Evolutionary conservation across 768 basidiomycete genomes (phyloP).

Genomic region (Termitomyces sp.): DNA sequence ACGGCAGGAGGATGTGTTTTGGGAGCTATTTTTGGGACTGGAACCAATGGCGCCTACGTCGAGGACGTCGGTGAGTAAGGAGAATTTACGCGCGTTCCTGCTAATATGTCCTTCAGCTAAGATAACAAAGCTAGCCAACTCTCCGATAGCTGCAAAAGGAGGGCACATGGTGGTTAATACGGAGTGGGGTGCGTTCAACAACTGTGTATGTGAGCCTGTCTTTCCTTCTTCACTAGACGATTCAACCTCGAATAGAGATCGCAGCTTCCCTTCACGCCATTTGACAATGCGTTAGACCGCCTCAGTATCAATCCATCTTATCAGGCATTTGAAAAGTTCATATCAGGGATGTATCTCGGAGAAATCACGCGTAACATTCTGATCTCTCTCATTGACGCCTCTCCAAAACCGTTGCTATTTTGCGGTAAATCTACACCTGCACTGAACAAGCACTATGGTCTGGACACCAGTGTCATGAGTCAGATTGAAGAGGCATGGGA

Average conservation of each 20-base stretch:
- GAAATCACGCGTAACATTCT: constrained; percentile 88
- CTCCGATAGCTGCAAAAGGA: constrained; percentile 49
- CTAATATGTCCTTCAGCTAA: constrained; percentile 36
- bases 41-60: constrained; percentile 97
- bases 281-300: constrained; percentile 89
- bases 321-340: constrained; percentile 97
- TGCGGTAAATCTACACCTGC: constrained; percentile 63
- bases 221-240: background rate
- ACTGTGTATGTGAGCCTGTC: constrained; percentile 50
- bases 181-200: constrained; percentile 99
- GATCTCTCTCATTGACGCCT: constrained; percentile 73
- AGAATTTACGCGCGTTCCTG: background rate
- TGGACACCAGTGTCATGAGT: constrained; percentile 93
- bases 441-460: constrained; percentile 88
- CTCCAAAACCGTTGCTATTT: constrained; percentile 71
- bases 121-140: constrained; percentile 76
- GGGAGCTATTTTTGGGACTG: constrained; percentile 94
- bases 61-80: constrained; percentile 60
- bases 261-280: constrained; percentile 81
- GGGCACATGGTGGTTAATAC: constrained; percentile 94
- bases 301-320: constrained; percentile 89
- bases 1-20: constrained; percentile 87
- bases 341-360: constrained; percentile 98
- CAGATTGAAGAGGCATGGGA: constrained; percentile 76
- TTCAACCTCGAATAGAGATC: constrained; percentile 45